Evolutionary conservation across 1,284 basidiomycete genomes (phyloP).

Genomic region (Abortiporus biennis): DNA sequence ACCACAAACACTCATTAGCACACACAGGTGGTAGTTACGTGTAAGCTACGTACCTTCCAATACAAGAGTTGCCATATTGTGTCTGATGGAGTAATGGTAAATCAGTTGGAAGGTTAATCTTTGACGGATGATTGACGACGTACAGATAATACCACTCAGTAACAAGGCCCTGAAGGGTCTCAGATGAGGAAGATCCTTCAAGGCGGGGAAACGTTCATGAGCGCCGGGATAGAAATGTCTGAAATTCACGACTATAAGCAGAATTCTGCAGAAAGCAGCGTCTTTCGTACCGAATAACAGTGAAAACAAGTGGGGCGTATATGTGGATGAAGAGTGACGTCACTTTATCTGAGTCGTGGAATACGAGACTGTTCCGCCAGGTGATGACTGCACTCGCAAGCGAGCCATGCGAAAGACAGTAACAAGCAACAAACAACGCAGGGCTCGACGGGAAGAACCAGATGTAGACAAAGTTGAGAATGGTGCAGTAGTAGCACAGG

Average conservation of each 20-base stretch:
- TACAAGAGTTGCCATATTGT: constrained; percentile 85
- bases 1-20: background rate
- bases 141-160: constrained; percentile 71
- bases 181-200: constrained; percentile 57
- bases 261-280: constrained; percentile 1
- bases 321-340: constrained; percentile 90
- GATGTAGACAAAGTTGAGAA: constrained; percentile 85
- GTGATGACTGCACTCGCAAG: constrained; percentile 92
- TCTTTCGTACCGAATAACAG: constrained; percentile 67
- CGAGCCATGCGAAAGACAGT: constrained; percentile 83
- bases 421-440: constrained; percentile 79
- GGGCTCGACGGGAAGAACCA: constrained; percentile 77
- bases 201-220: constrained; percentile 75
- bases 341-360: constrained; percentile 92
- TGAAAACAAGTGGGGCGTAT: constrained; percentile 82
- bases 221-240: constrained; percentile 83
- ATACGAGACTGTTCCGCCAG: constrained; percentile 95
- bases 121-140: constrained; percentile 22
- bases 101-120: constrained; percentile 1
- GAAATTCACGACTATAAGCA: constrained; percentile 3
- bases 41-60: constrained; percentile 62
- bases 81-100: constrained; percentile 41
- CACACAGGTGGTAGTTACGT: background rate
- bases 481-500: constrained; percentile 85
- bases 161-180: constrained; percentile 58